These are phyloP conservation scores for Santalum album DNA, from an alignment of 164 flowering plant genomes.

Conservation along the genomic window DNA sequence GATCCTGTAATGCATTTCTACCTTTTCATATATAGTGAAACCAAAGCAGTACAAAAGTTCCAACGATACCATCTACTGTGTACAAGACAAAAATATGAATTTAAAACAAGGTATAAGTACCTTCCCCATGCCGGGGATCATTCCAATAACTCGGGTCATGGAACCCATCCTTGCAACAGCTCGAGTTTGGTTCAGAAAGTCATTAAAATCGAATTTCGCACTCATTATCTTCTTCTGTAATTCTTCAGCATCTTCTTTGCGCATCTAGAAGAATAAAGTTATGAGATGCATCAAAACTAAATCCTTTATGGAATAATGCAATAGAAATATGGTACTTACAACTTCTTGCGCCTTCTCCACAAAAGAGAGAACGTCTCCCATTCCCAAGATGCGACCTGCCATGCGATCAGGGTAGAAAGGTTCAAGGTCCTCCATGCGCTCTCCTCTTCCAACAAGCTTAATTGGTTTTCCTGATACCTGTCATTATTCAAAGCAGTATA, in stretches of 20 bases:
- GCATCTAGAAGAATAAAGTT: slow-evolving; percentile 48
- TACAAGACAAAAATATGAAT: background rate
- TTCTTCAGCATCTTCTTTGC: slow-evolving; percentile 95
- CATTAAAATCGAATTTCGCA: slow-evolving; percentile 96
- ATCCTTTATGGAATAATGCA: background rate
- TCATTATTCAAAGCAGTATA: too few species aligned
- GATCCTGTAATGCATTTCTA: too few species aligned
- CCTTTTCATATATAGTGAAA: too few species aligned
- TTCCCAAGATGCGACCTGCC: slow-evolving; percentile 97
- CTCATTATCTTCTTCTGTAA: slow-evolving; percentile 94
- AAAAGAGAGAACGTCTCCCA: slow-evolving; percentile 98
- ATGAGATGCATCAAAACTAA: slow-evolving; percentile 2
- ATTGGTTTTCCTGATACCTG: slow-evolving; percentile 98
- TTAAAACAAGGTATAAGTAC: slow-evolving; percentile 24
- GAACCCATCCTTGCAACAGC: slow-evolving; percentile 97
- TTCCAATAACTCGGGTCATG: slow-evolving; percentile 85
- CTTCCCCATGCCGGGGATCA: slow-evolving; percentile 99
- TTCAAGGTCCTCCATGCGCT: slow-evolving; percentile 95
- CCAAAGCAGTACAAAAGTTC: too few species aligned
- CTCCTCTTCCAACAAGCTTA: slow-evolving; percentile 97
- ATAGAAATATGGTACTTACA: slow-evolving; percentile 41
- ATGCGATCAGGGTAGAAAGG: slow-evolving; percentile 97
- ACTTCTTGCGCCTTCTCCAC: slow-evolving; percentile 99
- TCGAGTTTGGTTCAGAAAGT: slow-evolving; percentile 93
- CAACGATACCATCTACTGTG: too few species aligned